Evolutionary conservation across 2,329 filamentous ascomycete genomes (phyloP).

Genomic region (Aureobasidium namibiae): DNA sequence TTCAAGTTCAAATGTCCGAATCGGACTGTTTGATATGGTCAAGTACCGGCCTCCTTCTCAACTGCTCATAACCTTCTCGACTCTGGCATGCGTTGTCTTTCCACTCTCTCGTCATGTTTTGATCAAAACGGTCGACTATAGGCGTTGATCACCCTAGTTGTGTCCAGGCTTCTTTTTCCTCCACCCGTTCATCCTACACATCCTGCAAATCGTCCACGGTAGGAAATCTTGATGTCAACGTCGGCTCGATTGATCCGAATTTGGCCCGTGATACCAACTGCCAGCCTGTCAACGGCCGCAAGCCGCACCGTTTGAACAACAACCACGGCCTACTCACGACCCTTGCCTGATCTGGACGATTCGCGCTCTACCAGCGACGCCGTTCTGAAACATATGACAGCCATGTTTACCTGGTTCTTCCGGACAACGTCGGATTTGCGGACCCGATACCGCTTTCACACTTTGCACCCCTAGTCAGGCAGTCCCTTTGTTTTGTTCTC

Average conservation of each 20-base stretch:
- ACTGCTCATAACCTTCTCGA: background rate
- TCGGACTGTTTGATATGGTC: background rate
- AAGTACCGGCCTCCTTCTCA: background rate
- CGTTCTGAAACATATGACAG: constrained; percentile 10
- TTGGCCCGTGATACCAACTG: background rate
- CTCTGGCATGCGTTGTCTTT: background rate
- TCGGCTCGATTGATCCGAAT: background rate
- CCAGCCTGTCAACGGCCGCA: background rate
- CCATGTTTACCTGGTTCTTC: background rate
- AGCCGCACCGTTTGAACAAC: background rate
- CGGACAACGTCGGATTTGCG: background rate
- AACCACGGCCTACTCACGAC: background rate
- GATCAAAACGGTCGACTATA: constrained; percentile 9
- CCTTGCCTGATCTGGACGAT: background rate
- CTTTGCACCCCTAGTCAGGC: background rate
- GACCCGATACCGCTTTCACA: background rate
- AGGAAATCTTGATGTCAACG: background rate
- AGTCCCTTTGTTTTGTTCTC: background rate
- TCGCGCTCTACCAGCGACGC: background rate
- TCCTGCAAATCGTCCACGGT: background rate
- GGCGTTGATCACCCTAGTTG: background rate
- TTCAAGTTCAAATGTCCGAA: background rate
- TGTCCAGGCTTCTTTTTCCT: constrained; percentile 4
- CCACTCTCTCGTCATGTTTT: constrained; percentile 2
- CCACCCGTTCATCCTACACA: background rate